Conservation (phyloP, 805 yeast genomes). For the Pichia insulana region DNA sequence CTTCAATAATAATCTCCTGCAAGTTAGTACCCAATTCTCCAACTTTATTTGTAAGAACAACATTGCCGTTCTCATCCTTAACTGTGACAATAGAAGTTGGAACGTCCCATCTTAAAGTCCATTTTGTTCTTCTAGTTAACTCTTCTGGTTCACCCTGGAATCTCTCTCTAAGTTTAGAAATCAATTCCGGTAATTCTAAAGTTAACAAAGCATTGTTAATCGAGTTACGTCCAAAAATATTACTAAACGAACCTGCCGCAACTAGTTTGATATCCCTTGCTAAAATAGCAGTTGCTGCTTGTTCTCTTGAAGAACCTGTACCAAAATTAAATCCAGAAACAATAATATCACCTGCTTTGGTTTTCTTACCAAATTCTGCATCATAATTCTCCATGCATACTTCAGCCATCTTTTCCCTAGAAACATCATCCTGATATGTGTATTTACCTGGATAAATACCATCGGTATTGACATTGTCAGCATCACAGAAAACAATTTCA, state of each 20-base stretch:
- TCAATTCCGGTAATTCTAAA: constrained; percentile 83
- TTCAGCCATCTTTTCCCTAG: constrained; percentile 93
- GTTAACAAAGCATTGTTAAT: constrained; percentile 94
- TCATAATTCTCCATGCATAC: constrained; percentile 99
- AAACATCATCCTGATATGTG: constrained; percentile 96
- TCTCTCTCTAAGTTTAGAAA: constrained; percentile 63
- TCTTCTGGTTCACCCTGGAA: constrained; percentile 45
- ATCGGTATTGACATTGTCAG: constrained; percentile 94
- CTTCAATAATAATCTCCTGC: constrained; percentile 94
- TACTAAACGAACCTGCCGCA: constrained; percentile 96
- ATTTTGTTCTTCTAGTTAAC: constrained; percentile 89
- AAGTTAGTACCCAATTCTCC: constrained; percentile 93
- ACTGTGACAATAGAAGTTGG: constrained; percentile 75
- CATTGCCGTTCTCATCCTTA: constrained; percentile 50
- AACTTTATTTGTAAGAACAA: constrained; percentile 74
- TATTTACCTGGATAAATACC: constrained; percentile 99
- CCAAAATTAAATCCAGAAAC: constrained; percentile 94
- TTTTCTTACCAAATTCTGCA: constrained; percentile 72
- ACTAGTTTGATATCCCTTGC: constrained; percentile 91
- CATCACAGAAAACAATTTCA: constrained; percentile 90
- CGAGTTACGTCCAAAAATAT: constrained; percentile 90
- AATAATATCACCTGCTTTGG: constrained; percentile 76
- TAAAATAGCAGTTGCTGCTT: constrained; percentile 96
- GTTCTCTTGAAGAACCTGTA: constrained; percentile 97
- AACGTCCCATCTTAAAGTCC: constrained; percentile 90